phyloP scores from a whole-genome alignment of 2,329 filamentous ascomycete species.

The Purpureocillium takamizusanense region DNA sequence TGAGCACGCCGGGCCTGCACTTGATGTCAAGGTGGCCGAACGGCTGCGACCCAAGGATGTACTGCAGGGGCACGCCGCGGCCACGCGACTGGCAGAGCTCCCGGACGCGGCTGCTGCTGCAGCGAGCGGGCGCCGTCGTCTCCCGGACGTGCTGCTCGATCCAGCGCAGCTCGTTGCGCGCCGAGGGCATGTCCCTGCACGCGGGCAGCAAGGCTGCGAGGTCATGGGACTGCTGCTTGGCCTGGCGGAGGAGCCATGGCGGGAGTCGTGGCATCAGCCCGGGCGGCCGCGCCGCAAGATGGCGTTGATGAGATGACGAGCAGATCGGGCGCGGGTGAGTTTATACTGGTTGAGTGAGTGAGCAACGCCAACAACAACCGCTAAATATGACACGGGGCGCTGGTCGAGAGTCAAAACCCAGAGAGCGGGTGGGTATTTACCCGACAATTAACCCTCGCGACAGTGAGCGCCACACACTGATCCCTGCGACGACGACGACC shows the following conservation, averaged over 20 bases:
- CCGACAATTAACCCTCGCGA: slow-evolving; percentile 1
- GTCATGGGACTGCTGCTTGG: slow-evolving; percentile 42
- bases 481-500: too few relatives aligned
- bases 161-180: slow-evolving; percentile 65
- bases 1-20: slow-evolving; percentile 71
- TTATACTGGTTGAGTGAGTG: too few relatives aligned
- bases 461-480: background rate
- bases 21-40: slow-evolving; percentile 77
- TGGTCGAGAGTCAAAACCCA: too few relatives aligned
- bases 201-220: slow-evolving; percentile 53
- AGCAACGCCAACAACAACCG: too few relatives aligned
- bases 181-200: slow-evolving; percentile 54
- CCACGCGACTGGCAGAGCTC: slow-evolving; percentile 40
- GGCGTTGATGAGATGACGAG: too few relatives aligned
- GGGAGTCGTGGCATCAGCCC: slow-evolving; percentile 52
- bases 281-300: too few relatives aligned
- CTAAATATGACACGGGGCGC: too few relatives aligned
- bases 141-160: slow-evolving; percentile 49
- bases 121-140: slow-evolving; percentile 7
- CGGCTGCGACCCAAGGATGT: slow-evolving; percentile 78
- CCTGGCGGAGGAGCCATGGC: slow-evolving; percentile 46
- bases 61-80: slow-evolving; percentile 72
- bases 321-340: too few relatives aligned
- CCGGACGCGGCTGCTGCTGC: slow-evolving; percentile 18
- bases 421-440: slow-evolving; percentile 1